phyloP scores from a whole-genome alignment of 306 rosid species.

The Argentina anserina region DNA sequence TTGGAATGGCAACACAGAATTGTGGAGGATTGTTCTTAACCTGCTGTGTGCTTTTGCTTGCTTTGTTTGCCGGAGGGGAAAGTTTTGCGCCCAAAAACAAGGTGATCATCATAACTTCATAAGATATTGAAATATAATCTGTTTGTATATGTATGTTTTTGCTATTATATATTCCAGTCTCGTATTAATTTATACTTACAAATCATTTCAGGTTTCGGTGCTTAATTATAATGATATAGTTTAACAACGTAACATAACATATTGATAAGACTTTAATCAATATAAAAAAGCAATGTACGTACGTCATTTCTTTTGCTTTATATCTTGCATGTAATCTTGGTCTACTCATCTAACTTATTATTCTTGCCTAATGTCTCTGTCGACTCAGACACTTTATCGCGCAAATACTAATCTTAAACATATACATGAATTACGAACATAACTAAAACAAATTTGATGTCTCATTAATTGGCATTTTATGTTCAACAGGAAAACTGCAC shows the following conservation, averaged over 20 bases:
- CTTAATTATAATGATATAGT: no score
- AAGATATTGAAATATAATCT: background rate
- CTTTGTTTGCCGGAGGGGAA: slow-evolving; percentile 35
- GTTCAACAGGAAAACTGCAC: slow-evolving; percentile 51
- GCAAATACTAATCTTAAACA: no score
- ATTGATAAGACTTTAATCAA: no score
- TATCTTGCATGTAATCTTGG: background rate
- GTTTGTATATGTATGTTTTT: background rate
- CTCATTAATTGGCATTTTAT: background rate
- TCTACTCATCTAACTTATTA: background rate
- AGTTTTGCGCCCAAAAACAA: slow-evolving; percentile 33
- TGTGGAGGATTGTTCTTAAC: slow-evolving; percentile 9
- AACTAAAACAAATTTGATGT: background rate
- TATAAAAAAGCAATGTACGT: no score
- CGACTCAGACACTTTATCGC: no score
- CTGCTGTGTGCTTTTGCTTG: slow-evolving; percentile 33
- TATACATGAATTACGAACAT: background rate
- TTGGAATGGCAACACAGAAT: slow-evolving; percentile 20
- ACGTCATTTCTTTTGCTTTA: background rate
- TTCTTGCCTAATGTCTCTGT: background rate
- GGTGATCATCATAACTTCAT: slow-evolving; percentile 23
- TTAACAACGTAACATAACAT: background rate
- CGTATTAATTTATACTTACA: no score
- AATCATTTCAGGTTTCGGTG: no score
- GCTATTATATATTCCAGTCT: background rate